phyloP scores from a whole-genome alignment of 257 asterid genomes.

The Solanum pennellii region DNA sequence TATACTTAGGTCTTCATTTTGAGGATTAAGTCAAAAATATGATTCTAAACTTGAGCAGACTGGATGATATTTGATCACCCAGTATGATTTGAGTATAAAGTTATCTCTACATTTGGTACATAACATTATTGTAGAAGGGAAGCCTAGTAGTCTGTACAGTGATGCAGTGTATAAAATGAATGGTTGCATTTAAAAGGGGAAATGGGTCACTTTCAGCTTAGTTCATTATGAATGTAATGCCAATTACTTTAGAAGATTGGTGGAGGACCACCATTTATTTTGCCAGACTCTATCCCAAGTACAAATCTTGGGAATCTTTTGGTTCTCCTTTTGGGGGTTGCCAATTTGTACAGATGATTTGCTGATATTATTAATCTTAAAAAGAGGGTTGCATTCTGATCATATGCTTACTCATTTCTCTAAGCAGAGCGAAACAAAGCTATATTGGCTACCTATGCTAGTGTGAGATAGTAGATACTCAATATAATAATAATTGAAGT shows the following conservation, averaged over 20 bases:
- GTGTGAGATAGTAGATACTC: background rate
- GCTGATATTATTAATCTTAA: background rate
- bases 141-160: background rate
- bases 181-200: slow-evolving; percentile 13
- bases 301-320: slow-evolving; percentile 9
- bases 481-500: background rate
- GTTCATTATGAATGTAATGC: slow-evolving; percentile 14
- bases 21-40: background rate
- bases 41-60: background rate
- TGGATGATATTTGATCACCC: background rate
- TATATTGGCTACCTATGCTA: background rate
- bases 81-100: background rate
- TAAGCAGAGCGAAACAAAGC: background rate
- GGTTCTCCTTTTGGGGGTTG: background rate
- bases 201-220: slow-evolving; percentile 19
- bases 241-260: slow-evolving; percentile 27
- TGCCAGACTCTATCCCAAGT: slow-evolving; percentile 7
- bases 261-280: slow-evolving; percentile 48
- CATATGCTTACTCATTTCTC: background rate
- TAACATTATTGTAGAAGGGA: background rate
- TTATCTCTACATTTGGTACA: background rate
- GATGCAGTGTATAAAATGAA: background rate
- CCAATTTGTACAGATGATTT: background rate
- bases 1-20: background rate
- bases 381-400: background rate